Conservation (phyloP, 2,329 filamentous ascomycete genomes). For the Tolypocladium ovalisporum region DNA sequence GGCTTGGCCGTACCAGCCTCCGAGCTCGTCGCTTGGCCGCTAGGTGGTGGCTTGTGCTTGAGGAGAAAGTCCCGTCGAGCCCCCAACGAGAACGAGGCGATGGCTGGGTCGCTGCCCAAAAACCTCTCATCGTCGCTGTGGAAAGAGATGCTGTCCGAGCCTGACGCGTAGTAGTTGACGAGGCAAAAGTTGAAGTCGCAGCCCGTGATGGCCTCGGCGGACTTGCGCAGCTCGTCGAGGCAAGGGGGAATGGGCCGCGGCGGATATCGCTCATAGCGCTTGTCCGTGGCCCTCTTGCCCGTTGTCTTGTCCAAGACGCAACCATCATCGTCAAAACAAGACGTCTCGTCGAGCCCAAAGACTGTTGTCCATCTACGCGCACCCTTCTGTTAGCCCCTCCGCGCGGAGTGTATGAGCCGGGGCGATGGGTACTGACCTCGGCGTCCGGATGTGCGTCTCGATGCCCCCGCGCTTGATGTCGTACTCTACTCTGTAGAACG, state of each 20-base stretch:
- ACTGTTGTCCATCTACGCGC: conserved; percentile 37
- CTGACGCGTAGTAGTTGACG: conserved; percentile 75
- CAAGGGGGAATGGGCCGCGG: conserved; percentile 64
- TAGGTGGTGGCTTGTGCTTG: conserved; percentile 58
- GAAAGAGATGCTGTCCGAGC: conserved; percentile 66
- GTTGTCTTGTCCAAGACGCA: conserved; percentile 33
- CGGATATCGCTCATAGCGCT: conserved; percentile 39
- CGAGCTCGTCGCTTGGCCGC: conserved; percentile 13
- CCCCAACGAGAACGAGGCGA: conserved; percentile 66
- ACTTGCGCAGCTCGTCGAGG: conserved; percentile 49
- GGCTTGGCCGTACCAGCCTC: conserved; percentile 21
- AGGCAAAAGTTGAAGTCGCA: conserved; percentile 67
- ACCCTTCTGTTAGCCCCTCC: background rate
- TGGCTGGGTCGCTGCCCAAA: conserved; percentile 56
- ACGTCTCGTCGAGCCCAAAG: conserved; percentile 51
- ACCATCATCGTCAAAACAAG: conserved; percentile 39
- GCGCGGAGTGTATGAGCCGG: background rate
- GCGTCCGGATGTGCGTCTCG: conserved; percentile 49
- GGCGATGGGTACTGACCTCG: conserved; percentile 22
- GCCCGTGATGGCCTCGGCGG: conserved; percentile 56
- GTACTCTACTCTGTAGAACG: conserved; percentile 68
- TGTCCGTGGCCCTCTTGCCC: conserved; percentile 31
- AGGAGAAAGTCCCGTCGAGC: conserved; percentile 65
- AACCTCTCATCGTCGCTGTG: conserved; percentile 76
- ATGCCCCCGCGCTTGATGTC: conserved; percentile 55